These are phyloP conservation scores for Cruciata laevipes DNA, from an alignment of 257 asterid species.

Conservation along the genomic window DNA sequence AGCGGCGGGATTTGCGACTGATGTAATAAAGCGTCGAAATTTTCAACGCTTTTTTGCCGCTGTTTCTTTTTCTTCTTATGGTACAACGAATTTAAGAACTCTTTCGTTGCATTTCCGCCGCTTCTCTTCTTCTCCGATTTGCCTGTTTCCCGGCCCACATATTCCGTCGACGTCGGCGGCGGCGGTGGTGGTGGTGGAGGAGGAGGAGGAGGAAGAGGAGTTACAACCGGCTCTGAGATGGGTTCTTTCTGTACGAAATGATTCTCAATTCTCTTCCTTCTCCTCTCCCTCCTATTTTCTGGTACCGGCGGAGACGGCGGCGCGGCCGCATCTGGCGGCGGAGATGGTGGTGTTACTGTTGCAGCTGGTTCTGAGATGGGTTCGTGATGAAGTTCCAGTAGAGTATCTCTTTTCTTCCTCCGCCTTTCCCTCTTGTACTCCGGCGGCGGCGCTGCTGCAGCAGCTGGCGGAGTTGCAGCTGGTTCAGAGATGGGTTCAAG, in stretches of 20 bases:
- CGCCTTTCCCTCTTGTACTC: slow-evolving; percentile 35
- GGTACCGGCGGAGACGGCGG: slow-evolving; percentile 30
- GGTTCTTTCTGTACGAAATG: slow-evolving; percentile 24
- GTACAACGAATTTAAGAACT: slow-evolving; percentile 63
- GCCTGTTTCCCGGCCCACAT: slow-evolving; percentile 30
- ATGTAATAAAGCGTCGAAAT: slow-evolving; percentile 57
- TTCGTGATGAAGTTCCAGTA: slow-evolving; percentile 19
- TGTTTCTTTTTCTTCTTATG: slow-evolving; percentile 68
- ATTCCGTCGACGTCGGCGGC: slow-evolving; percentile 31
- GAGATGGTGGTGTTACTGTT: slow-evolving; percentile 27
- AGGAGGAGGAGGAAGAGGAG: slow-evolving; percentile 19
- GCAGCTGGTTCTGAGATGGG: slow-evolving; percentile 23
- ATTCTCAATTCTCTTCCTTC: slow-evolving; percentile 20
- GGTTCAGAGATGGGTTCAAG: slow-evolving; percentile 26
- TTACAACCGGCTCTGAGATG: slow-evolving; percentile 19
- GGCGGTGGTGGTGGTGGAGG: slow-evolving; percentile 44
- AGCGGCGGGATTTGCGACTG: slow-evolving; percentile 40
- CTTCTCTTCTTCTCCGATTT: slow-evolving; percentile 46
- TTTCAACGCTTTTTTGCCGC: slow-evolving; percentile 61
- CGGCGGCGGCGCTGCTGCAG: slow-evolving; percentile 20
- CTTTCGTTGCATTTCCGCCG: slow-evolving; percentile 60
- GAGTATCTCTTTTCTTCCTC: slow-evolving; percentile 26
- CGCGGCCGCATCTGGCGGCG: slow-evolving; percentile 18
- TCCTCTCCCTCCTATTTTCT: slow-evolving; percentile 20
- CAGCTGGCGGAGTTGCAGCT: slow-evolving; percentile 14